Percentiles rank a stretch among this genome's conserved stretches.
These are phyloP conservation scores for Oldenlandia corymbosa DNA, from an alignment of 257 asterid genomes.

Conservation along the genomic window DNA sequence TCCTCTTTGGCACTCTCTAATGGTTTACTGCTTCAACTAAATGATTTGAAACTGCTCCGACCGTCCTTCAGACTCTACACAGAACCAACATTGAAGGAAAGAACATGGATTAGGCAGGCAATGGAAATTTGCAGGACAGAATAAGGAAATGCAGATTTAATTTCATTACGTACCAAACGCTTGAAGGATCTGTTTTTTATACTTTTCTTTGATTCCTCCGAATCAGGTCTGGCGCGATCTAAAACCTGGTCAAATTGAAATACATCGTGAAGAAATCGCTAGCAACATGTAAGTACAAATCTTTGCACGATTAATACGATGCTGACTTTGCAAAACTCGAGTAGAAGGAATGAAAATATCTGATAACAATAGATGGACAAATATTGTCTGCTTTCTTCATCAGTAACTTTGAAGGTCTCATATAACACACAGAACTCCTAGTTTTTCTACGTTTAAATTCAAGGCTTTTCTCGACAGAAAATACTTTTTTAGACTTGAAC, in stretches of 20 bases:
- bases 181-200: slow-evolving; percentile 52
- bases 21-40: not conserved
- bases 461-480: no score
- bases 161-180: slow-evolving; percentile 44
- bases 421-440: no score
- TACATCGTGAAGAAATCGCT: not conserved
- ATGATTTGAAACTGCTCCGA: slow-evolving; percentile 19
- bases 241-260: slow-evolving; percentile 44
- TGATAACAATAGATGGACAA: no score
- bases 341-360: no score
- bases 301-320: not conserved
- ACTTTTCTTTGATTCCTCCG: slow-evolving; percentile 38
- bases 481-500: no score
- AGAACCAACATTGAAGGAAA: not conserved
- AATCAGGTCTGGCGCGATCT: slow-evolving; percentile 80
- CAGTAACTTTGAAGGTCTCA: no score
- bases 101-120: not conserved
- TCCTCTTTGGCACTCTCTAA: not conserved
- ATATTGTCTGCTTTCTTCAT: no score
- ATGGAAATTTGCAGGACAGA: not conserved
- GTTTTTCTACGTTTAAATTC: no score
- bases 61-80: slow-evolving; percentile 25
- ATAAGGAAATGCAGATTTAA: not conserved
- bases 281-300: not conserved
- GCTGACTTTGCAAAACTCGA: not conserved